Evolutionary conservation across 2,329 filamentous ascomycete species (phyloP).

Genomic region (Penicillium sp.): DNA sequence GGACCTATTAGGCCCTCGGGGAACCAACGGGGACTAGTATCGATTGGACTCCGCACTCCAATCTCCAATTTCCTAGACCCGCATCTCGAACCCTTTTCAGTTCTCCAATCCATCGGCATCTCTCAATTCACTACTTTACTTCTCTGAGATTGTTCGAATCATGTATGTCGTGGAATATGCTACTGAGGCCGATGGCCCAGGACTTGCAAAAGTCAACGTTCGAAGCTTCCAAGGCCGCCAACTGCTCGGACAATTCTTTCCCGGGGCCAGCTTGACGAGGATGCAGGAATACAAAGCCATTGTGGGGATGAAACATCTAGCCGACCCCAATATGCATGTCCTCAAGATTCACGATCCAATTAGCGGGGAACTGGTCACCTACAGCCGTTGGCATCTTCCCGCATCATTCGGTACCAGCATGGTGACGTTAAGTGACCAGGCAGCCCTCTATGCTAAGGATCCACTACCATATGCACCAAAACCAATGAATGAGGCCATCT

Average conservation of each 20-base stretch:
- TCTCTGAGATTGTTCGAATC: no score
- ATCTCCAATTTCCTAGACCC: background rate
- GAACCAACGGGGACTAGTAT: slow-evolving; percentile 1
- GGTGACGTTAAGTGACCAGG: slow-evolving; percentile 40
- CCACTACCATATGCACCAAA: slow-evolving; percentile 41
- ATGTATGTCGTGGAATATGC: slow-evolving; percentile 38
- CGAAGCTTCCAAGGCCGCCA: slow-evolving; percentile 45
- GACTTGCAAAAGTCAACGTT: slow-evolving; percentile 46
- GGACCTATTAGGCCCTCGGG: no score
- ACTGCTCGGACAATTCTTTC: slow-evolving; percentile 39
- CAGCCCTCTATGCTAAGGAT: slow-evolving; percentile 31
- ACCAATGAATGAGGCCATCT: slow-evolving; percentile 46
- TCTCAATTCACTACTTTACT: no score
- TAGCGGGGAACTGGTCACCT: slow-evolving; percentile 41
- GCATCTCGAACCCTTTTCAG: no score
- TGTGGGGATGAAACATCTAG: slow-evolving; percentile 40
- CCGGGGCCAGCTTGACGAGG: slow-evolving; percentile 29
- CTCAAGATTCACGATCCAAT: slow-evolving; percentile 41
- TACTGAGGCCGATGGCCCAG: slow-evolving; percentile 40
- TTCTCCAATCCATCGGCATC: no score
- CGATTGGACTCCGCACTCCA: background rate
- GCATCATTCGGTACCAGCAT: slow-evolving; percentile 23
- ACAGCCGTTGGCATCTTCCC: slow-evolving; percentile 49
- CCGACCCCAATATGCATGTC: slow-evolving; percentile 39
- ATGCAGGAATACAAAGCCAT: slow-evolving; percentile 38